phyloP scores from a whole-genome alignment of 306 rosid genomes.

The Cicer pinnatifidum region DNA sequence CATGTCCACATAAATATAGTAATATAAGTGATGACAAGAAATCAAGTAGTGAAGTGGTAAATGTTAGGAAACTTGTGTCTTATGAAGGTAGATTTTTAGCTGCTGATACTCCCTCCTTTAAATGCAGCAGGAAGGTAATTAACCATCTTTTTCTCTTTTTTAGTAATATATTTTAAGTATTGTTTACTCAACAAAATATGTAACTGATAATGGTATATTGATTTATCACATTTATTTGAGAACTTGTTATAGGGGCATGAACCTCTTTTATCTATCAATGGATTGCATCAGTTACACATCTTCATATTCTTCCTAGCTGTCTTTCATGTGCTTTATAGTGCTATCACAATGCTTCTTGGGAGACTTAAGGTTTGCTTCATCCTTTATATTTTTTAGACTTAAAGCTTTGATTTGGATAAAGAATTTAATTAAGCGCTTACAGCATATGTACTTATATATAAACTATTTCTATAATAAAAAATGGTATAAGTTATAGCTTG shows the following conservation, averaged over 20 bases:
- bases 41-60: conserved; percentile 38
- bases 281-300: conserved; percentile 92
- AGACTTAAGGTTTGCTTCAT: conserved; percentile 72
- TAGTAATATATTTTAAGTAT: too few species aligned
- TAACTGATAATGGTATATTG: too few species aligned
- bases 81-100: conserved; percentile 69
- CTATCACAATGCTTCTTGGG: conserved; percentile 93
- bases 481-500: not conserved
- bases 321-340: conserved; percentile 83
- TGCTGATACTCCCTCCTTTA: conserved; percentile 41
- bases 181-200: too few species aligned
- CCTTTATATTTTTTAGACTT: not conserved
- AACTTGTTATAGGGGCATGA: conserved; percentile 62
- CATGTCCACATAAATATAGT: conserved; percentile 53
- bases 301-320: conserved; percentile 90
- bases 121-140: conserved; percentile 60
- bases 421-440: not conserved
- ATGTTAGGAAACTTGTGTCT: conserved; percentile 62
- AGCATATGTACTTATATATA: not conserved
- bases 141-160: not conserved
- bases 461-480: not conserved
- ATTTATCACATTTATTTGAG: too few species aligned
- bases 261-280: conserved; percentile 74
- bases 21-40: not conserved
- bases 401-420: not conserved